A percentile compares a stretch with the other conserved stretches of the same genome.
Evolutionary conservation across 2,329 filamentous ascomycete genomes (phyloP).

Genomic region (Cucurbitaria berberidis): DNA sequence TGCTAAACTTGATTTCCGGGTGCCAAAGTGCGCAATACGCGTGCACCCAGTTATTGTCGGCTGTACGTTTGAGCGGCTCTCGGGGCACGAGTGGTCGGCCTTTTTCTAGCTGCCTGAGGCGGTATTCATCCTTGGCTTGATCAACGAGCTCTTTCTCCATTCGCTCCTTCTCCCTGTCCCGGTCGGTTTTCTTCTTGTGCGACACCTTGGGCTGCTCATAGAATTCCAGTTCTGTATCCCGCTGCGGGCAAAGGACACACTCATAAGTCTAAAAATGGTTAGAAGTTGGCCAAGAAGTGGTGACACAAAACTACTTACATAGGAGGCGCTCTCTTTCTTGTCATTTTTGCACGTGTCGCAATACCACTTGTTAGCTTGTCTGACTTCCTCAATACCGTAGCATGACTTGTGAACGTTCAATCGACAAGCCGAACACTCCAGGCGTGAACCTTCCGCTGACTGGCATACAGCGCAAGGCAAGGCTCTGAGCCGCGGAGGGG

Average conservation of each 20-base stretch:
- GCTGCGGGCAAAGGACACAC: slow-evolving; percentile 88
- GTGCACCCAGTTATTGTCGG: slow-evolving; percentile 98
- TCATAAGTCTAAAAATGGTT: slow-evolving; percentile 72
- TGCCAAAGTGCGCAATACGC: slow-evolving; percentile 92
- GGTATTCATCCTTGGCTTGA: slow-evolving; percentile 81
- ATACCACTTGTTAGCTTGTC: slow-evolving; percentile 78
- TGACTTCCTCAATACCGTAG: slow-evolving; percentile 80
- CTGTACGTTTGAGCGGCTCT: slow-evolving; percentile 90
- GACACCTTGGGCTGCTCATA: slow-evolving; percentile 80
- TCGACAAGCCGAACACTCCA: slow-evolving; percentile 85
- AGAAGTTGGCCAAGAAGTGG: slow-evolving; percentile 12
- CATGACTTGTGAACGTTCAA: slow-evolving; percentile 90
- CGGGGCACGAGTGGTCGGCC: slow-evolving; percentile 84
- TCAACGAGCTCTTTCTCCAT: slow-evolving; percentile 82
- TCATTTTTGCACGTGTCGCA: slow-evolving; percentile 98
- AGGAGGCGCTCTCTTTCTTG: slow-evolving; percentile 89
- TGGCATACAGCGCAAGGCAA: slow-evolving; percentile 87
- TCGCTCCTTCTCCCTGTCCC: slow-evolving; percentile 87
- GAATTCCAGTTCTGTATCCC: slow-evolving; percentile 80
- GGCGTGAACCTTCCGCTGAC: slow-evolving; percentile 64
- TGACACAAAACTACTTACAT: slow-evolving; percentile 61
- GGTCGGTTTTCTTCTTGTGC: slow-evolving; percentile 89
- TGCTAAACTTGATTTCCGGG: slow-evolving; percentile 90
- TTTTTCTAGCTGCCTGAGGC: slow-evolving; percentile 79
- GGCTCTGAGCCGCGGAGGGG: slow-evolving; percentile 76